Evolutionary conservation across 352 stramenopile genomes (phyloP), one percentile per base, ranked within the genome.

Genomic region (Pythium coloratum): DNA sequence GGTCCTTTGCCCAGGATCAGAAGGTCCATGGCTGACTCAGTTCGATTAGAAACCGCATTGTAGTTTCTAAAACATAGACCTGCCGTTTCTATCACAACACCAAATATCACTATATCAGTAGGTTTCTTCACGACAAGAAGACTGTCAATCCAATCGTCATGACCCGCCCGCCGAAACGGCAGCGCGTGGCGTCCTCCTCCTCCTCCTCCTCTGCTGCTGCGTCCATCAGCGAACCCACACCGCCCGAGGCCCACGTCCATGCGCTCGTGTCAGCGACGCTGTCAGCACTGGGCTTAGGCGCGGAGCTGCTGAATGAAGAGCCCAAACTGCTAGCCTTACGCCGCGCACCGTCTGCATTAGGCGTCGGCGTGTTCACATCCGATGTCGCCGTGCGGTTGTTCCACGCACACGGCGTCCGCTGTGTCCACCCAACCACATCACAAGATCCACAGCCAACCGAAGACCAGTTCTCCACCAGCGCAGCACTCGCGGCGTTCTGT

Each of bases 401-500:
- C 51, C 60, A 73, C 50, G 32, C 47, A 20, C 57, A 69, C 16
- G 33, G 44, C 55, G 34, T 73, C 2, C 65, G 65, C 34, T 2
- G 12, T 32, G 33, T 16, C 24, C 2, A 1, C 1, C 18, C 28
- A 13, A 18, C 20, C 6, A 13, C 36, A 54, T 9, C 20, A 13
- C 24, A 59, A 30, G 12, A 28, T 0, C 26, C 33, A 42, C 3
- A 55, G 33, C 12, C 10, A 49, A 28, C 10, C 2, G 30, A 1
- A 24, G 63, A 55, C 82, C 12, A 24, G 61, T 58, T 83, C 44
- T 65, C 73, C 47, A 72, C 33, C 63, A 67, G 62, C 49, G 62
- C 32, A 24, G 73, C 71, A 47, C 30, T 84, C 49, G 76, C 73
- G 14, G 61, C 64, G 24, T 51, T 76, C 24, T 82, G 70, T 61